Evolutionary conservation across 441 rosid genomes (phyloP).

Genomic region (Pelargonium cotyledonis): DNA sequence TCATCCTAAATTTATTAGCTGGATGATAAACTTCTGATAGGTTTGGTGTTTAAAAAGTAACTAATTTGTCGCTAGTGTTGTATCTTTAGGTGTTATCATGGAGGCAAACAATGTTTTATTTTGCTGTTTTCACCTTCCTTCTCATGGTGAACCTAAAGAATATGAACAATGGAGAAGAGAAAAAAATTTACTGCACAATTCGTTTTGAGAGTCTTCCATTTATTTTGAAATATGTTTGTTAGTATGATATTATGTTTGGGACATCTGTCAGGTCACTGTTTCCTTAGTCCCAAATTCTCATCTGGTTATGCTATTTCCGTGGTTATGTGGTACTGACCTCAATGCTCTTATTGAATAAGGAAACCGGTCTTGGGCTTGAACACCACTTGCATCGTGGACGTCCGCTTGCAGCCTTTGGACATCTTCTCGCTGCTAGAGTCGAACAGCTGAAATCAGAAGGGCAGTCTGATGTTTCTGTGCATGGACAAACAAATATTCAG

Average conservation of each 20-base stretch:
- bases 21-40: background rate
- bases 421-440: conserved; percentile 68
- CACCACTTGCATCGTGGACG: conserved; percentile 98
- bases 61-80: background rate
- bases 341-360: conserved; percentile 37
- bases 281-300: background rate
- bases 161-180: background rate
- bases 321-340: conserved; percentile 5
- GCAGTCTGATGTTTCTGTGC: conserved; percentile 40
- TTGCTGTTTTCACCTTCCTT: background rate
- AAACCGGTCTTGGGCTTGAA: conserved; percentile 83
- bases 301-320: conserved; percentile 2
- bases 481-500: conserved; percentile 67
- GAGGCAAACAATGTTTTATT: background rate
- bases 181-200: background rate
- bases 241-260: background rate
- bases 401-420: conserved; percentile 88
- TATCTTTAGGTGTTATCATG: background rate
- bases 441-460: conserved; percentile 64
- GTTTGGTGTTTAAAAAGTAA: background rate
- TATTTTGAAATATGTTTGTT: background rate
- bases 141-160: background rate
- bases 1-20: background rate
- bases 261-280: background rate
- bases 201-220: background rate